phyloP scores from a whole-genome alignment of 257 asterid species.

The Echites panduratus region DNA sequence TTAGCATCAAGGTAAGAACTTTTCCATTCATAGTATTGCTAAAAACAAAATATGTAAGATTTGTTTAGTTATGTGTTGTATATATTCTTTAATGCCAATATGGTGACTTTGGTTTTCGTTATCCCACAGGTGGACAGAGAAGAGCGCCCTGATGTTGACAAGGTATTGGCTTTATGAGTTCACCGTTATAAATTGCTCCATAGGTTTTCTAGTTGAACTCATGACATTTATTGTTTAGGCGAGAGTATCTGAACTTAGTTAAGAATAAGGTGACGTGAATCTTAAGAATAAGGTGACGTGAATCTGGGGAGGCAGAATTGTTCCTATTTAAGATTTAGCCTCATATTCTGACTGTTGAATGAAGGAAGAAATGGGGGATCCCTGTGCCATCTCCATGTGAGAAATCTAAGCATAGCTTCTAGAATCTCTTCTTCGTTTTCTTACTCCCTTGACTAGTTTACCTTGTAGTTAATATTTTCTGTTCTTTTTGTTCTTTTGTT shows the following conservation, averaged over 20 bases:
- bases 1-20: slow-evolving; percentile 72
- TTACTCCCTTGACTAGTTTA: not conserved
- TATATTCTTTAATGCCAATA: not conserved
- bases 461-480: not conserved
- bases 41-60: not conserved
- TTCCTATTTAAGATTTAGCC: not conserved
- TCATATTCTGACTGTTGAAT: not conserved
- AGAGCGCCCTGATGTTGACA: slow-evolving; percentile 96
- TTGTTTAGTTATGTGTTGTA: not conserved
- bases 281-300: not conserved
- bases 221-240: not conserved
- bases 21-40: not conserved
- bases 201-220: not conserved
- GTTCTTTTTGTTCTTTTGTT: not conserved
- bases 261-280: not conserved
- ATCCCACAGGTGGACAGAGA: slow-evolving; percentile 79
- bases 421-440: not conserved
- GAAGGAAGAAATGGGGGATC: not conserved
- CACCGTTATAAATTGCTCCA: not conserved
- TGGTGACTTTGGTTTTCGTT: not conserved
- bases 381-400: not conserved
- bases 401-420: not conserved
- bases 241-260: not conserved
- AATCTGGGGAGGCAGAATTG: not conserved
- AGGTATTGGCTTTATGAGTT: slow-evolving; percentile 36